Conservation (phyloP, 495 filamentous ascomycete species). For the Coniosporium apollinis region DNA sequence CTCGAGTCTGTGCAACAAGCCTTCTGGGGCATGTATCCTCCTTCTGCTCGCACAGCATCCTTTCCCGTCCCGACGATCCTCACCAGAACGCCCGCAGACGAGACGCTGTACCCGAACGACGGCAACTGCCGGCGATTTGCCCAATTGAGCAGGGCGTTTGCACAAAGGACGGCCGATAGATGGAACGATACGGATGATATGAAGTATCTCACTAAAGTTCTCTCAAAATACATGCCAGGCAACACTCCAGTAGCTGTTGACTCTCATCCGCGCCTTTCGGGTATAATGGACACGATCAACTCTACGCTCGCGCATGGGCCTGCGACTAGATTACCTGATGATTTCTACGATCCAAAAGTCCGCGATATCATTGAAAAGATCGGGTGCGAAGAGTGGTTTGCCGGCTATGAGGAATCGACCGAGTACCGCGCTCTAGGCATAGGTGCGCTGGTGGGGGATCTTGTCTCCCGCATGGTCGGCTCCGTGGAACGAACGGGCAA, state of each 20-base stretch:
- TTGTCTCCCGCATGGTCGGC: conserved; percentile 70
- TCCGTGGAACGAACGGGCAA: conserved; percentile 44
- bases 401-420: conserved; percentile 61
- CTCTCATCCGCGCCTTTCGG: conserved; percentile 64
- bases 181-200: conserved; percentile 79
- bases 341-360: conserved; percentile 73
- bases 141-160: conserved; percentile 65
- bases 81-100: conserved; percentile 53
- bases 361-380: conserved; percentile 59
- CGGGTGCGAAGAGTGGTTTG: conserved; percentile 82
- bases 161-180: conserved; percentile 56
- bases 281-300: conserved; percentile 90
- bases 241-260: conserved; percentile 59
- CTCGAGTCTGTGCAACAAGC: conserved; percentile 80
- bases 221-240: conserved; percentile 75
- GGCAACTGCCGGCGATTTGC: conserved; percentile 67
- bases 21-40: conserved; percentile 78
- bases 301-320: conserved; percentile 73
- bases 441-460: conserved; percentile 65
- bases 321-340: conserved; percentile 54
- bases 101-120: conserved; percentile 89
- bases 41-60: conserved; percentile 40
- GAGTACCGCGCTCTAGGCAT: conserved; percentile 84
- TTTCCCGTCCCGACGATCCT: conserved; percentile 63
- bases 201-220: conserved; percentile 57